phyloP scores from a whole-genome alignment of 2,329 filamentous ascomycete genomes.

The Didymella segeticola region DNA sequence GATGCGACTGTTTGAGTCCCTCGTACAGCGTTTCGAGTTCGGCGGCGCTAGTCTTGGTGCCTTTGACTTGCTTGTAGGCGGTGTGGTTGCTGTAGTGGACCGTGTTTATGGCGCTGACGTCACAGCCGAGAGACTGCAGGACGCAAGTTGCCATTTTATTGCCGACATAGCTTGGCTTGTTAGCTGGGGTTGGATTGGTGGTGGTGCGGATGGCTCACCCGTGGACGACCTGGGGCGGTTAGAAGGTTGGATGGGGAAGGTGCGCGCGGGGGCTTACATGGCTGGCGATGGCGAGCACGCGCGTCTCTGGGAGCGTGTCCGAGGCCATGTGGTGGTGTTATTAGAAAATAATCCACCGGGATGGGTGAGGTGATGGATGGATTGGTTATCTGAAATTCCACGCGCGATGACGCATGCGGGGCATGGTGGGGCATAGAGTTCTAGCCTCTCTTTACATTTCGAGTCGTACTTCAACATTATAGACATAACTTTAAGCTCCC shows the following conservation, averaged over 20 bases:
- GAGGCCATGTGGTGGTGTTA: slow-evolving; percentile 31
- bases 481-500: no score
- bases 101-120: slow-evolving; percentile 92
- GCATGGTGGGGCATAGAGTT: slow-evolving; percentile 34
- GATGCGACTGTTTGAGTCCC: slow-evolving; percentile 80
- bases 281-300: slow-evolving; percentile 87
- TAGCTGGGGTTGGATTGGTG: no score
- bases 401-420: slow-evolving; percentile 46
- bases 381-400: slow-evolving; percentile 44
- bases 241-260: slow-evolving; percentile 9
- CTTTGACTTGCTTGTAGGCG: slow-evolving; percentile 87
- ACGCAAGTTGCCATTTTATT: slow-evolving; percentile 97
- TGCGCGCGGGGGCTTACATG: slow-evolving; percentile 71
- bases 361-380: slow-evolving; percentile 34
- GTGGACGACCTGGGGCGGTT: slow-evolving; percentile 67
- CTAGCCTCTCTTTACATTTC: no score
- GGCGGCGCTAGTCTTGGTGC: slow-evolving; percentile 78
- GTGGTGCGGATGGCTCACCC: slow-evolving; percentile 63
- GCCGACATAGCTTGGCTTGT: slow-evolving; percentile 78
- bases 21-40: slow-evolving; percentile 86
- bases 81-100: slow-evolving; percentile 99
- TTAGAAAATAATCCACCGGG: no score
- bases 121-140: slow-evolving; percentile 90
- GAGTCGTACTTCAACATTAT: no score
- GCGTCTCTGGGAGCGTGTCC: slow-evolving; percentile 62